Evolutionary conservation across 148 eudicot species (phyloP), one percentile per base, ranked within the genome.

Genomic region (Vaccinium macrocarpon): DNA sequence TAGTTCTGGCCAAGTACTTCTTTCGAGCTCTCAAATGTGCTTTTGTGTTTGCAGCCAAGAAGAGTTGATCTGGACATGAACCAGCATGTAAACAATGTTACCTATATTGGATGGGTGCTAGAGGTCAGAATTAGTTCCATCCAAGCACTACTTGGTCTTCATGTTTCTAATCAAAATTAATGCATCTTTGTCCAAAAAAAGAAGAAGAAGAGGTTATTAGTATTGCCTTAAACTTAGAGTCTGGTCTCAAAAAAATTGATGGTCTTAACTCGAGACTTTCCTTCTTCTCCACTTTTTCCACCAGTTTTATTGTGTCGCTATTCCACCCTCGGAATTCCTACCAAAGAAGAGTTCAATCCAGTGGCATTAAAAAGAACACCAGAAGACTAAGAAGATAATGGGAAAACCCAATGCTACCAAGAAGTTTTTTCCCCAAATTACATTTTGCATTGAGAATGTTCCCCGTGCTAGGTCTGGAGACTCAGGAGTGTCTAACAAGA

Each of bases 1-100:
- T 2, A 56, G 23, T 75, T 76, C 48, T 51, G 6, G 25, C 5
- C 1, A 0, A 59, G 64, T 71, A 12, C 46, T 46, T 85, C 6
- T 85, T n/a, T 82, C 9, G 55, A 83, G n/a, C 74, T 79, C 83
- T 86, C 55, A 70, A 29, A 25, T 49, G 1, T 62, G 46, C 64
- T 64, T 84, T 51, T 62, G 48, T 35, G 70, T 35, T 85, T 84
- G 85, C 95, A 96, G 99, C 99, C 99, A 78, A 89, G 97, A 89
- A 91, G 98, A 93, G 95, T 92, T 90, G 99, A 96, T 88, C 85
- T 96, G 80, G 99, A 96, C 92, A 96, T 96, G 99, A 96, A 96
- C 87, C 94, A 91, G 85, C 99, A 94, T 89, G 99, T 96, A 49
- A 96, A 96, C 85, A 96, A 96, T 89, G 99, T 96, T 76, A 88